Percentiles rank a stretch among this genome's conserved stretches.
phyloP scores from a whole-genome alignment of 768 basidiomycete genomes.

The Auriscalpium vulgare region DNA sequence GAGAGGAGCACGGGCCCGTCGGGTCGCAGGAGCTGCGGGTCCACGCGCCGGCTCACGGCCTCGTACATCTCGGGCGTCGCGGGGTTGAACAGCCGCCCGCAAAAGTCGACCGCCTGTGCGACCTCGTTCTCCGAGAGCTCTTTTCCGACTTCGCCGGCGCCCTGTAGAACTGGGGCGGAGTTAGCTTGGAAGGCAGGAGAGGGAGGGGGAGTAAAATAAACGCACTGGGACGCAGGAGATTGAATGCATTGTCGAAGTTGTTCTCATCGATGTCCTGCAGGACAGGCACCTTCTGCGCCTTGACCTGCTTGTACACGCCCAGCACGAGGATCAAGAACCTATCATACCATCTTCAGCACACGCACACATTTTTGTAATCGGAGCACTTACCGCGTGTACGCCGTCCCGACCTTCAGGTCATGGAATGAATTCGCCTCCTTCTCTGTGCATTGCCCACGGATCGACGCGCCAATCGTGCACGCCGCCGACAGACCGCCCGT shows the following conservation, averaged over 20 bases:
- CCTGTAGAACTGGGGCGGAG: constrained; percentile 46
- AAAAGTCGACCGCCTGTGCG: constrained; percentile 74
- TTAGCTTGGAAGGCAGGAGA: too few relatives aligned
- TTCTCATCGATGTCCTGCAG: constrained; percentile 34
- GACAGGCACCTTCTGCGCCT: constrained; percentile 30
- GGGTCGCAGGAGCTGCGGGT: constrained; percentile 2
- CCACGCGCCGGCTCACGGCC: background rate
- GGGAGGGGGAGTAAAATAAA: too few relatives aligned
- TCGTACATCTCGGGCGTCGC: background rate
- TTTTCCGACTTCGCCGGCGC: constrained; percentile 69
- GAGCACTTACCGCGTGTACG: constrained; percentile 36
- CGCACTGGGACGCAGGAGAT: constrained; percentile 36
- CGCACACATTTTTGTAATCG: background rate
- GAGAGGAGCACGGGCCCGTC: constrained; percentile 3
- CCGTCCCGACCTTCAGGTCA: constrained; percentile 32
- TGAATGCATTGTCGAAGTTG: constrained; percentile 37
- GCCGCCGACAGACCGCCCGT: constrained; percentile 41
- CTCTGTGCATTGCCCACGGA: constrained; percentile 40
- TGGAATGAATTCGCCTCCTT: constrained; percentile 32
- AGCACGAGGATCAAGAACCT: constrained; percentile 22
- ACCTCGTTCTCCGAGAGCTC: constrained; percentile 66
- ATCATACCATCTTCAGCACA: background rate
- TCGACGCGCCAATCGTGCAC: constrained; percentile 37
- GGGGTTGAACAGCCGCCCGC: constrained; percentile 54
- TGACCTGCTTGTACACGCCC: constrained; percentile 38